Base-by-base conservation (phyloP, 177 flowering plant genomes). In the Tripterygium wilfordii region DNA sequence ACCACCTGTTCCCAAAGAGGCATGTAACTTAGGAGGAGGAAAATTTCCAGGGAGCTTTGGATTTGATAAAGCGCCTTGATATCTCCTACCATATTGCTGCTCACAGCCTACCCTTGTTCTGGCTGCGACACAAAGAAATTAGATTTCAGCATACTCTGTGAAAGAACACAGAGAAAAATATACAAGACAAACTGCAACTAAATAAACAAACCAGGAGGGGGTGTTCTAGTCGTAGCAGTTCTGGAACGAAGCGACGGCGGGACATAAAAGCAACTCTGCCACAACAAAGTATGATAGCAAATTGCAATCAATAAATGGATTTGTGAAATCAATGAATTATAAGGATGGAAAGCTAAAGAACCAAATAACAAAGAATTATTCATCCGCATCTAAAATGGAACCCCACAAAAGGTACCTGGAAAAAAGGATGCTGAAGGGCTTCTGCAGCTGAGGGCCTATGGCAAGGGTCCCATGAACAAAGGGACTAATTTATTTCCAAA, bases 341-440 rank as follows among this genome's bases (percentile, higher is more conserved):
- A n/a, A n/a, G n/a, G n/a, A n/a, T n/a, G n/a, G n/a, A n/a, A n/a
- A n/a, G n/a, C n/a, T n/a, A n/a, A n/a, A n/a, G n/a, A n/a, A n/a
- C n/a, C n/a, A n/a, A n/a, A n/a, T n/a, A n/a, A n/a, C n/a, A n/a
- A n/a, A n/a, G n/a, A n/a, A n/a, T n/a, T n/a, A n/a, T n/a, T n/a
- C n/a, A n/a, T n/a, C n/a, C n/a, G n/a, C n/a, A n/a, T n/a, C n/a
- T n/a, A n/a, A n/a, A n/a, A n/a, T n/a, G n/a, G n/a, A 20, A 6
- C 16, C 5, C 22, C 9, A 3, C 27, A 33, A 19, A 16, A 2
- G 17, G 12, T 26, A 85, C 97, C 96, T 94, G 88, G 56, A 94
- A 94, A 70, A 94, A 94, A 20, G 99, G 83, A 70, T 94, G 97
- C 57, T 87, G 97, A 46, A 94, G 88, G 31, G 78, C 97, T 66